Evolutionary conservation across 192 early-diverging fungal species (phyloP).

Genomic region (Coemansia sp.): DNA sequence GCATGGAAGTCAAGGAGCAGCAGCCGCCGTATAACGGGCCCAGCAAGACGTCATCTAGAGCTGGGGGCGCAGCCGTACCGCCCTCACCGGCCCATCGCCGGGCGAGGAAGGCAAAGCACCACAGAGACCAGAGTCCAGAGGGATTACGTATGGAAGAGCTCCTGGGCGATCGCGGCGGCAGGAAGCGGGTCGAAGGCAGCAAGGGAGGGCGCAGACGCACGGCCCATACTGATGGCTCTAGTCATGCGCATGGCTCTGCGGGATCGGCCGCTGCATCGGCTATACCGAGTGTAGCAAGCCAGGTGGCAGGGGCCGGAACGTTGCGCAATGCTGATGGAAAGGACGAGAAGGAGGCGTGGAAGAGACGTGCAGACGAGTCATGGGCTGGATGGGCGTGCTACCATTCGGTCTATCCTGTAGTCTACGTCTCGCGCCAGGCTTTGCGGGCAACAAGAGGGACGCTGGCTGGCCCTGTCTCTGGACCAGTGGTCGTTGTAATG

Average conservation of each 20-base stretch:
- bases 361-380: slow-evolving; percentile 14
- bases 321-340: neutral
- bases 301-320: neutral
- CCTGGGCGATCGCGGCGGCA: slow-evolving; percentile 13
- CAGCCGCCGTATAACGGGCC: neutral
- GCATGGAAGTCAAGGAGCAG: slow-evolving; percentile 41
- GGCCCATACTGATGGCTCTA: neutral
- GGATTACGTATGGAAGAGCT: slow-evolving; percentile 53
- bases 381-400: slow-evolving; percentile 31
- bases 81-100: slow-evolving; percentile 5
- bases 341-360: slow-evolving; percentile 18
- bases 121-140: slow-evolving; percentile 30
- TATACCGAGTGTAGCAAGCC: neutral
- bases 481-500: slow-evolving; percentile 8
- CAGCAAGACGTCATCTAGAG: slow-evolving; percentile 4
- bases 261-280: too few species aligned
- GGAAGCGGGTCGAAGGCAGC: neutral
- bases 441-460: neutral
- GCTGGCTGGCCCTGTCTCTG: slow-evolving; percentile 13
- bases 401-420: slow-evolving; percentile 25
- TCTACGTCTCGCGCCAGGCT: neutral
- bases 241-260: neutral
- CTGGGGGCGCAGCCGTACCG: neutral
- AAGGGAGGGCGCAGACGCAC: neutral
- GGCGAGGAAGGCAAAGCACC: slow-evolving; percentile 9